These are phyloP conservation scores for Boechera retrofracta DNA, from an alignment of 345 rosid species.

Conservation along the genomic window DNA sequence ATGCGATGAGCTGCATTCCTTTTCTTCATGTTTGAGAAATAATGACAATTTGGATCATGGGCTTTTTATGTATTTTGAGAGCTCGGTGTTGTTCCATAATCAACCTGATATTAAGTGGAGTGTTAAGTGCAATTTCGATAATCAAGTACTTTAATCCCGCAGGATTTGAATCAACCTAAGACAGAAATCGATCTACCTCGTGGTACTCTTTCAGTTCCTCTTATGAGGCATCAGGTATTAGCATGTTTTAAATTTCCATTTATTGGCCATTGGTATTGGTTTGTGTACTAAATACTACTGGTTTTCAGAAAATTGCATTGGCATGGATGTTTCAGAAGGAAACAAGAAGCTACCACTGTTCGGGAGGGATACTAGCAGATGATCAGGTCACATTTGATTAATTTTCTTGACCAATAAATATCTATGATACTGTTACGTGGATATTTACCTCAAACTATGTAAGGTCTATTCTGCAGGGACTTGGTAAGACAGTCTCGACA, in stretches of 20 bases:
- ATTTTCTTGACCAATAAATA: conserved; percentile 16
- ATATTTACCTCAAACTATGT: conserved; percentile 22
- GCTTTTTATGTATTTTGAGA: conserved; percentile 11
- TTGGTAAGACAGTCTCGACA: conserved; percentile 93
- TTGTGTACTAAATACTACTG: conserved; percentile 33
- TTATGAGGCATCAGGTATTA: conserved; percentile 96
- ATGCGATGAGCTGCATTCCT: conserved; percentile 18
- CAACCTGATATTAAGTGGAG: conserved; percentile 7
- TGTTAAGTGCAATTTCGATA: conserved; percentile 17
- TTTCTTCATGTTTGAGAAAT: conserved; percentile 8
- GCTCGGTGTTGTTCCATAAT: conserved; percentile 11
- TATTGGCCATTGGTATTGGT: conserved; percentile 27
- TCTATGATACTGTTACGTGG: conserved; percentile 51
- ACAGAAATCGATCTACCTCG: conserved; percentile 70
- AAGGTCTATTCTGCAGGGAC: conserved; percentile 66
- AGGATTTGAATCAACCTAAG: conserved; percentile 88
- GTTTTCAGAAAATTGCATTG: conserved; percentile 89
- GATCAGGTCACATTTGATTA: conserved; percentile 70
- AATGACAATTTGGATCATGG: conserved; percentile 7
- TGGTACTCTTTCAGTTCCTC: conserved; percentile 81
- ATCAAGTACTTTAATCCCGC: conserved; percentile 29
- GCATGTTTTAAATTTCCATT: conserved; percentile 28
- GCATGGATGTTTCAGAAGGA: conserved; percentile 98
- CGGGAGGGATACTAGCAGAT: conserved; percentile 98
- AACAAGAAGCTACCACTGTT: conserved; percentile 75